Conservation (phyloP, 2,329 filamentous ascomycete genomes). For the Triangularia setosa region DNA sequence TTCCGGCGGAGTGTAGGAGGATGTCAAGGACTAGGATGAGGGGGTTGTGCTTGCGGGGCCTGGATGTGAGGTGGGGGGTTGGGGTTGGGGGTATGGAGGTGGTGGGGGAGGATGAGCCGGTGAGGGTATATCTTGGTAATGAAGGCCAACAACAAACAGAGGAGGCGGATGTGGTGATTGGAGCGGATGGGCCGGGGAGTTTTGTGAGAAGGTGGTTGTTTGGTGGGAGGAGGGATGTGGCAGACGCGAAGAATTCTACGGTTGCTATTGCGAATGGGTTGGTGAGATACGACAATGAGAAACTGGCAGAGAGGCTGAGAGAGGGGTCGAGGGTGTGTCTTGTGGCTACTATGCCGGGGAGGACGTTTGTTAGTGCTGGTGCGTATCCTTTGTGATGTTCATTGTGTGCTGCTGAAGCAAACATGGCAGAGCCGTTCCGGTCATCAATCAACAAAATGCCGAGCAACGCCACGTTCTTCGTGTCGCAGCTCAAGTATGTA, state of each 20-base stretch:
- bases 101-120: not conserved
- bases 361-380: constrained; percentile 2
- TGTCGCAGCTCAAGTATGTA: constrained; percentile 11
- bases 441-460: constrained; percentile 7
- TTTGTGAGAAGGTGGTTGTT: constrained; percentile 9
- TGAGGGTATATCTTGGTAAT: not conserved
- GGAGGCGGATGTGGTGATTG: constrained; percentile 10
- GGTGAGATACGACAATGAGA: constrained; percentile 8
- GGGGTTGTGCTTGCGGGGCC: not conserved
- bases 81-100: not conserved
- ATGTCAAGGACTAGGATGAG: constrained; percentile 3
- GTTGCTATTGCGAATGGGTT: constrained; percentile 4
- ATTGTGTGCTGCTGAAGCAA: not conserved
- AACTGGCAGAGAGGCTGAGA: constrained; percentile 1
- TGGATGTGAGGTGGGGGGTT: not conserved
- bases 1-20: not conserved
- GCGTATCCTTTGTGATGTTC: not conserved
- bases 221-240: constrained; percentile 4
- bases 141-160: not conserved
- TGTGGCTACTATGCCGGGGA: not conserved
- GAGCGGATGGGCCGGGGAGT: constrained; percentile 10
- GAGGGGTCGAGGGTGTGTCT: constrained; percentile 2
- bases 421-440: constrained; percentile 14
- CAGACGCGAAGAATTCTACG: not conserved
- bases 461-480: not conserved